Percentiles rank a stretch among this genome's conserved stretches.
phyloP scores from a whole-genome alignment of 441 rosid genomes.

The Pelargonium citronellum region DNA sequence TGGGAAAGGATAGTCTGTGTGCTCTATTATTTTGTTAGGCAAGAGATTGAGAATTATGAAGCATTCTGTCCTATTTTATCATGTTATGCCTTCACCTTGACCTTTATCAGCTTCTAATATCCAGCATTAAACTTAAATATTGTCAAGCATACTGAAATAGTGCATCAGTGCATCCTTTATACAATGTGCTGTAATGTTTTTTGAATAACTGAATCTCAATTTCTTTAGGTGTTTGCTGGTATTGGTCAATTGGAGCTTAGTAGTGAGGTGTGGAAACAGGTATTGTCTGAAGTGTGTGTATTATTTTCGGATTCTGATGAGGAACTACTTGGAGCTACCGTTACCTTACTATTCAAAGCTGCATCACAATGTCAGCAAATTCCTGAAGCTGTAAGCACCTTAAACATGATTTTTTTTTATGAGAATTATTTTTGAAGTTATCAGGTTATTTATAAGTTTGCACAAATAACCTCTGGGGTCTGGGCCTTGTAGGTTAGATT shows the following conservation, averaged over 20 bases:
- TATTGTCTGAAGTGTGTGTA: background rate
- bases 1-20: background rate
- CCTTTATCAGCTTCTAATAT: too few relatives aligned
- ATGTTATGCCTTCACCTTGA: too few relatives aligned
- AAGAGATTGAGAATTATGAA: too few relatives aligned
- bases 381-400: slow-evolving; percentile 6
- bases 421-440: background rate
- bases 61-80: too few relatives aligned
- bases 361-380: slow-evolving; percentile 9
- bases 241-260: slow-evolving; percentile 7
- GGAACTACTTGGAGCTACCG: slow-evolving; percentile 5
- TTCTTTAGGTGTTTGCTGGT: slow-evolving; percentile 7
- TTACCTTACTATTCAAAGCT: slow-evolving; percentile 10
- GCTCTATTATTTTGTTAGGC: background rate
- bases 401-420: background rate
- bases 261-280: slow-evolving; percentile 2
- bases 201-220: background rate
- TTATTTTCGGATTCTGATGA: background rate
- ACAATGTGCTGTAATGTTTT: too few relatives aligned
- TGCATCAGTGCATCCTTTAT: too few relatives aligned
- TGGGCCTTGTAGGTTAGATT: slow-evolving; percentile 7
- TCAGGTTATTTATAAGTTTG: background rate
- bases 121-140: too few relatives aligned
- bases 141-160: too few relatives aligned
- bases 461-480: background rate